Evolutionary conservation across 1,284 basidiomycete species (phyloP).

Genomic region (Moesziomyces globuligerus): DNA sequence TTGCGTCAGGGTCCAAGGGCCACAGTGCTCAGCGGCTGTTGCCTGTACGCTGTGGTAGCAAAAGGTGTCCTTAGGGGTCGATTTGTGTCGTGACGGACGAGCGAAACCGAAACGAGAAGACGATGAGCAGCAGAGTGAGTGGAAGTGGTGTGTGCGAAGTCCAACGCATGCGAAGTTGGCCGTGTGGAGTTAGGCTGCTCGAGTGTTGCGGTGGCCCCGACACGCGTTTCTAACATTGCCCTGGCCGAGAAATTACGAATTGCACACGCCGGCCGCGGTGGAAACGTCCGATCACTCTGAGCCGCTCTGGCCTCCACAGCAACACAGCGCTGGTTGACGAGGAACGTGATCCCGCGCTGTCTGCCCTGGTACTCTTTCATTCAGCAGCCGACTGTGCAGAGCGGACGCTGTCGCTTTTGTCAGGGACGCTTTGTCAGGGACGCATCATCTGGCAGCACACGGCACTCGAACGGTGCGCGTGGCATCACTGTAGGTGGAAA

Average conservation of each 20-base stretch:
- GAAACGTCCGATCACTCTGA: slow-evolving; percentile 38
- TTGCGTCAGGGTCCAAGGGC: no score
- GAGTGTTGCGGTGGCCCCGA: slow-evolving; percentile 43
- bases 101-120: neutral
- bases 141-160: slow-evolving; percentile 21
- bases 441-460: neutral
- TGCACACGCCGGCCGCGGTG: slow-evolving; percentile 3
- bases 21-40: no score
- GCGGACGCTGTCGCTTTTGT: neutral
- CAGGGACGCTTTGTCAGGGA: neutral
- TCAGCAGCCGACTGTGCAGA: neutral
- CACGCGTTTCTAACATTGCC: slow-evolving; percentile 37
- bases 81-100: no score
- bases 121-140: slow-evolving; percentile 1
- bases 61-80: neutral
- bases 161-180: slow-evolving; percentile 17
- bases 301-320: no score
- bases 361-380: no score
- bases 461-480: neutral
- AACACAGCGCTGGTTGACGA: no score
- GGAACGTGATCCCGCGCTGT: no score
- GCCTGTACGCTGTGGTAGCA: slow-evolving; percentile 2
- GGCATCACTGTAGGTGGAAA: no score
- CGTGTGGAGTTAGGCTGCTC: slow-evolving; percentile 19
- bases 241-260: neutral